These are phyloP conservation scores for Ascochyta koolunga DNA, from an alignment of 2,329 filamentous ascomycete species.

Conservation along the genomic window DNA sequence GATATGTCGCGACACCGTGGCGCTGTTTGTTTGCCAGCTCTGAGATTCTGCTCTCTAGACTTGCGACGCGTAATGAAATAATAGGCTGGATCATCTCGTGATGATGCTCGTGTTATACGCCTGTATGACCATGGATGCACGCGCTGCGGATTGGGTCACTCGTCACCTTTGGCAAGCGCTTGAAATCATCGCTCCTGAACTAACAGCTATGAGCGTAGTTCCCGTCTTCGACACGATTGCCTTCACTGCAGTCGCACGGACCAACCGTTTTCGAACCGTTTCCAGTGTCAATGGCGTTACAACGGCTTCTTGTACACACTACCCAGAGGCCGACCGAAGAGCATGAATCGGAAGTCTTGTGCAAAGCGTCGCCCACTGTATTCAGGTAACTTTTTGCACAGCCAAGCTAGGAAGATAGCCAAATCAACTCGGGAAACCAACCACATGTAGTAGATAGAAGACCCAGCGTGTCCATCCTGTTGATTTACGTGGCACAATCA, in stretches of 20 bases:
- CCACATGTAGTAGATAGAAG: neutral
- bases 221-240: conserved; percentile 23
- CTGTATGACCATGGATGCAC: conserved; percentile 25
- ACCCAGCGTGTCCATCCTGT: neutral
- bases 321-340: conserved; percentile 30
- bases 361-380: conserved; percentile 19
- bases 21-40: conserved; percentile 35
- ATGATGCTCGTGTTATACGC: conserved; percentile 40
- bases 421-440: neutral
- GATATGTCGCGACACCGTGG: conserved; percentile 45
- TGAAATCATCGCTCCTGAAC: conserved; percentile 16
- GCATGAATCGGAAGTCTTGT: conserved; percentile 27
- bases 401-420: neutral
- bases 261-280: conserved; percentile 43
- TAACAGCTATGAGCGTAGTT: neutral
- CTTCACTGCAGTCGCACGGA: conserved; percentile 37
- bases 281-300: conserved; percentile 33
- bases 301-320: conserved; percentile 33
- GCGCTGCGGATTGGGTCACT: conserved; percentile 9
- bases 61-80: conserved; percentile 27
- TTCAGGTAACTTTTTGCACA: neutral
- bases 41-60: conserved; percentile 27
- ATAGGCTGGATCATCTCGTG: conserved; percentile 32
- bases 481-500: neutral
- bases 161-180: conserved; percentile 25